phyloP scores from a whole-genome alignment of 2,329 filamentous ascomycete species.

The Rasamsonia emersonii region DNA sequence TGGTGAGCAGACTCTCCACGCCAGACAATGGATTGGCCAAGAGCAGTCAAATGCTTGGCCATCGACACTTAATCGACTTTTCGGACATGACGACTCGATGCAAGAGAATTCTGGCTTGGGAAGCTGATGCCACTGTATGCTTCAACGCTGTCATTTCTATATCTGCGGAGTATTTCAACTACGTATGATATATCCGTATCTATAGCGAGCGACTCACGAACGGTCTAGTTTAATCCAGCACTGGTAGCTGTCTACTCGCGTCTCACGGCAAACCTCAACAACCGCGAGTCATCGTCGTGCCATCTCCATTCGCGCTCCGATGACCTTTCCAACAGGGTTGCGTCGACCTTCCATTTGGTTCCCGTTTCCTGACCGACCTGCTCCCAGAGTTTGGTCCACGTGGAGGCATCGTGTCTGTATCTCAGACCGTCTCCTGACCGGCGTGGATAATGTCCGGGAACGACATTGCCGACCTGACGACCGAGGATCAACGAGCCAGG shows the following conservation, averaged over 20 bases:
- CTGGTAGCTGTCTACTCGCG: neutral
- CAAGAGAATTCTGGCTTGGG: neutral
- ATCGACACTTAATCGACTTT: constrained; percentile 2
- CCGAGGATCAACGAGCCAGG: constrained; percentile 17
- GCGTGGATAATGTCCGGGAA: constrained; percentile 7
- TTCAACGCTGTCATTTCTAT: too few relatives aligned
- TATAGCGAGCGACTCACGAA: neutral
- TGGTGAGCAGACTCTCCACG: constrained; percentile 1
- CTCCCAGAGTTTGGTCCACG: constrained; percentile 48
- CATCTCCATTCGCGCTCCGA: neutral
- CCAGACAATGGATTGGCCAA: constrained; percentile 3
- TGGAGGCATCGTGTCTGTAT: constrained; percentile 43
- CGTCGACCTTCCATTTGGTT: constrained; percentile 40
- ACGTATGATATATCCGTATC: neutral
- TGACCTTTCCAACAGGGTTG: neutral
- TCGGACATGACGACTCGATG: constrained; percentile 2
- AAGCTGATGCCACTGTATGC: neutral
- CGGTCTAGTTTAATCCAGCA: neutral
- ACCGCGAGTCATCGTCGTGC: neutral
- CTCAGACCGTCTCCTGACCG: constrained; percentile 10
- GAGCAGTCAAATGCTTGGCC: constrained; percentile 1
- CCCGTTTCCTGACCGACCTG: constrained; percentile 43
- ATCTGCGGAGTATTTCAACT: too few relatives aligned
- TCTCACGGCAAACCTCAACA: constrained; percentile 1
- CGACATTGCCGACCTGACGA: constrained; percentile 13